These are phyloP conservation scores for Dactylonectria macrodidyma DNA, from an alignment of 2,329 filamentous ascomycete genomes.

Conservation along the genomic window DNA sequence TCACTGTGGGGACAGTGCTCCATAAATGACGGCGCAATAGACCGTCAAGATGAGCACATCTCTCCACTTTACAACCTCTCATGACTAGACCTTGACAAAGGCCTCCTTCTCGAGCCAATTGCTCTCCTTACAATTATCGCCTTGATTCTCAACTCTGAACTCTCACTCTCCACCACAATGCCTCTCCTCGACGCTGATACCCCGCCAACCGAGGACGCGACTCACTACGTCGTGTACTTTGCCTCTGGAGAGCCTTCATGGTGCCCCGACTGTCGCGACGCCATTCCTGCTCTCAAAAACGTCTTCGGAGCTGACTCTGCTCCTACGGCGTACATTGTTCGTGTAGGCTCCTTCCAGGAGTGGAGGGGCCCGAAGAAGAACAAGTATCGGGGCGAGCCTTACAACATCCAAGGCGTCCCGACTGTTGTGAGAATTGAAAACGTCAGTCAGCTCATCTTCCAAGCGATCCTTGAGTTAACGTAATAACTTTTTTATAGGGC, in stretches of 20 bases:
- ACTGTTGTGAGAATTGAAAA: slow-evolving; percentile 47
- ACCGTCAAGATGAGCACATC: slow-evolving; percentile 25
- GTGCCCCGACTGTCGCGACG: slow-evolving; percentile 49
- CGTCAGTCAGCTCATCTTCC: slow-evolving; percentile 28
- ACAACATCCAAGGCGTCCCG: slow-evolving; percentile 47
- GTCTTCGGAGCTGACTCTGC: slow-evolving; percentile 45
- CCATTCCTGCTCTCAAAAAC: slow-evolving; percentile 41
- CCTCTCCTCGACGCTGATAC: slow-evolving; percentile 45
- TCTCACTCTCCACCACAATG: slow-evolving; percentile 36
- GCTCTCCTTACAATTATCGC: neutral
- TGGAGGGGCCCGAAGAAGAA: slow-evolving; percentile 45
- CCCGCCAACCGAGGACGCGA: slow-evolving; percentile 43
- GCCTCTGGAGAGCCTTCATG: slow-evolving; percentile 50
- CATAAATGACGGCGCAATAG: slow-evolving; percentile 24
- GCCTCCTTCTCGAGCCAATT: neutral
- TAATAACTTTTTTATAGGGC: slow-evolving; percentile 30
- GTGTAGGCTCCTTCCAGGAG: slow-evolving; percentile 43
- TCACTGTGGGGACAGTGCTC: slow-evolving; percentile 13
- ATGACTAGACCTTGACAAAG: slow-evolving; percentile 10
- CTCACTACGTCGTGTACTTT: slow-evolving; percentile 51
- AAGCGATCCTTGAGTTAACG: neutral
- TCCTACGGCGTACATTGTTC: slow-evolving; percentile 46
- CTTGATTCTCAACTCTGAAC: too few species aligned
- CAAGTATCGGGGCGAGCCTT: slow-evolving; percentile 46
- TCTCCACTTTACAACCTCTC: slow-evolving; percentile 7